These are phyloP conservation scores for Wakefieldia striispora DNA, from an alignment of 768 basidiomycete genomes.

Conservation along the genomic window DNA sequence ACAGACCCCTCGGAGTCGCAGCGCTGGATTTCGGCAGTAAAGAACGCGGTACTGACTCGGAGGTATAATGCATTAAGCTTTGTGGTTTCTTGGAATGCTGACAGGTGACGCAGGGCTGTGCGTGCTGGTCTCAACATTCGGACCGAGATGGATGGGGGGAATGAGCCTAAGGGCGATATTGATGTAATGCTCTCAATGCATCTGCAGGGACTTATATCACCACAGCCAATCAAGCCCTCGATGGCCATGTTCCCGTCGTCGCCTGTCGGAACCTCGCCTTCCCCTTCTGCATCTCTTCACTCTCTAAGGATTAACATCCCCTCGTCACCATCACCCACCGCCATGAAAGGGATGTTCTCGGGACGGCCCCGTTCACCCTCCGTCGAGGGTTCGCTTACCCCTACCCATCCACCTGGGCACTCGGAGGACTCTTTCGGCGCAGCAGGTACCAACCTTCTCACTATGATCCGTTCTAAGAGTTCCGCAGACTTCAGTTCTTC, in stretches of 20 bases:
- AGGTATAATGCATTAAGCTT: slow-evolving; percentile 40
- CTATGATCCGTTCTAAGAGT: slow-evolving; percentile 46
- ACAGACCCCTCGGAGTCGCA: slow-evolving; percentile 59
- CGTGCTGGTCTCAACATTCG: slow-evolving; percentile 63
- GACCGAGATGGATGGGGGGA: slow-evolving; percentile 37
- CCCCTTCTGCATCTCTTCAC: slow-evolving; percentile 29
- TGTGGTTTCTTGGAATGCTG: neutral
- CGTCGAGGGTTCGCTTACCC: slow-evolving; percentile 43
- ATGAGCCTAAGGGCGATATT: slow-evolving; percentile 75
- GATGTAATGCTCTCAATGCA: slow-evolving; percentile 84
- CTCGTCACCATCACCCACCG: slow-evolving; percentile 15
- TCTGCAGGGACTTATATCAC: slow-evolving; percentile 53
- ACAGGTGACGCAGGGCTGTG: slow-evolving; percentile 46
- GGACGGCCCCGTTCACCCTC: slow-evolving; percentile 29
- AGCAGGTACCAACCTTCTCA: slow-evolving; percentile 53
- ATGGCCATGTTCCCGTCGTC: slow-evolving; percentile 12
- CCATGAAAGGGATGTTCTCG: slow-evolving; percentile 22
- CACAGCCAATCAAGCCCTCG: slow-evolving; percentile 19
- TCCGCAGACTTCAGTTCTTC: slow-evolving; percentile 25
- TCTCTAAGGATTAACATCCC: slow-evolving; percentile 22
- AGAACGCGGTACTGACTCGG: slow-evolving; percentile 67
- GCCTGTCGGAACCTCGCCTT: slow-evolving; percentile 23
- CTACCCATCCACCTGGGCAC: slow-evolving; percentile 34
- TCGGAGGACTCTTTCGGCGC: slow-evolving; percentile 57
- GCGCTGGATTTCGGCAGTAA: slow-evolving; percentile 74